These are phyloP conservation scores for Chytriomyces sp. DNA, from an alignment of 192 early-diverging fungal species.

Conservation along the genomic window DNA sequence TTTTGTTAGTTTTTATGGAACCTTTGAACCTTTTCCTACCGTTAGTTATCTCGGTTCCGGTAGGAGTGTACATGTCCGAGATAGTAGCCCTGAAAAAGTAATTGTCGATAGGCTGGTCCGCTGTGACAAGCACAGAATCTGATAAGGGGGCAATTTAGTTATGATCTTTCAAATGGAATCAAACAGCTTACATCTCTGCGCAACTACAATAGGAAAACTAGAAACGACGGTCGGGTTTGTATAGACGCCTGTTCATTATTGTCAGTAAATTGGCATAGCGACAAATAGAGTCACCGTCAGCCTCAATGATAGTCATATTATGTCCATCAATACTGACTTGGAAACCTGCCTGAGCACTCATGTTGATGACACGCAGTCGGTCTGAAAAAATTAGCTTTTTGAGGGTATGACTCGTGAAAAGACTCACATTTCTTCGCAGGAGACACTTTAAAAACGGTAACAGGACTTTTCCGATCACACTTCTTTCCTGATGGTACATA, in stretches of 20 bases:
- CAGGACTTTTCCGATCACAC: not conserved
- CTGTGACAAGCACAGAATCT: constrained; percentile 20
- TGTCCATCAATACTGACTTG: constrained; percentile 80
- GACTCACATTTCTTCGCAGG: not conserved
- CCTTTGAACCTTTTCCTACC: not conserved
- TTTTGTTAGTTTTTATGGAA: not conserved
- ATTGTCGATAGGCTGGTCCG: not conserved
- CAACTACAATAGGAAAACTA: not conserved
- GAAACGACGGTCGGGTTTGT: not conserved
- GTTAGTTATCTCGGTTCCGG: constrained; percentile 4
- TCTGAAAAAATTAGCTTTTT: constrained; percentile 68
- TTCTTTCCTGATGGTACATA: not conserved
- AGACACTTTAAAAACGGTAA: not conserved
- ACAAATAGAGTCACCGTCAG: constrained; percentile 53
- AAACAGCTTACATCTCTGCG: constrained; percentile 16
- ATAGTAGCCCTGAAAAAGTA: constrained; percentile 23
- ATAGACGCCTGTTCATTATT: not conserved
- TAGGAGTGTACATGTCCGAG: constrained; percentile 15
- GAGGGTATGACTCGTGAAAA: constrained; percentile 53
- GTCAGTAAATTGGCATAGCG: not conserved
- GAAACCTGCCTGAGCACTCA: constrained; percentile 74
- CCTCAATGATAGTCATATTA: constrained; percentile 73
- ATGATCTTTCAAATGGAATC: not conserved
- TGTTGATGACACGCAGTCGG: constrained; percentile 81
- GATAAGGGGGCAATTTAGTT: not conserved